Evolutionary conservation across 2,329 filamentous ascomycete species (phyloP).

Genomic region (Ceratocystis cubensis): DNA sequence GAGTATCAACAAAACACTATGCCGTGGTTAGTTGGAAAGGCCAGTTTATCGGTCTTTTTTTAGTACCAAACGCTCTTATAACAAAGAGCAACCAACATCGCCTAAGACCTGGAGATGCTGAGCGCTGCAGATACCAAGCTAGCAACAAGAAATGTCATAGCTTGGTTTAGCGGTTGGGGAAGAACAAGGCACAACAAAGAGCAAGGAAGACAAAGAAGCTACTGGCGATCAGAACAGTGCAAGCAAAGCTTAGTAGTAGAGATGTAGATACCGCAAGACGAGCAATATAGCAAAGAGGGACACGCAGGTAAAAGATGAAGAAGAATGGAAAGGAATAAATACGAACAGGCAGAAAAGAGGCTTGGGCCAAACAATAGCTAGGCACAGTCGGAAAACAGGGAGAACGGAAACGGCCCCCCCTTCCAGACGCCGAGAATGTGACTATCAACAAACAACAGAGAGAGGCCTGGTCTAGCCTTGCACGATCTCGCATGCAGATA

Average conservation of each 20-base stretch:
- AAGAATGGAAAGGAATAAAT: background rate
- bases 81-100: background rate
- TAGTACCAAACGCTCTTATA: background rate
- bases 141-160: background rate
- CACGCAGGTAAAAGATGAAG: background rate
- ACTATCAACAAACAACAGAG: too few relatives aligned
- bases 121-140: constrained; percentile 1
- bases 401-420: background rate
- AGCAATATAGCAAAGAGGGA: background rate
- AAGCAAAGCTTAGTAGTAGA: background rate
- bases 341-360: background rate
- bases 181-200: background rate
- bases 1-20: too few relatives aligned
- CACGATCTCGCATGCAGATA: too few relatives aligned
- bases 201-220: background rate
- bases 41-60: too few relatives aligned
- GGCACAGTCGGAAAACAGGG: background rate
- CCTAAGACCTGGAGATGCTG: background rate
- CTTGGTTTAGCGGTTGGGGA: background rate
- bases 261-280: background rate
- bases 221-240: background rate
- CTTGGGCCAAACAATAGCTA: background rate
- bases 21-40: too few relatives aligned
- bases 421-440: background rate
- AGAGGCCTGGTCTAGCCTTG: too few relatives aligned